Conservation (phyloP, 768 basidiomycete species). For the Amanita pallidorosea region DNA sequence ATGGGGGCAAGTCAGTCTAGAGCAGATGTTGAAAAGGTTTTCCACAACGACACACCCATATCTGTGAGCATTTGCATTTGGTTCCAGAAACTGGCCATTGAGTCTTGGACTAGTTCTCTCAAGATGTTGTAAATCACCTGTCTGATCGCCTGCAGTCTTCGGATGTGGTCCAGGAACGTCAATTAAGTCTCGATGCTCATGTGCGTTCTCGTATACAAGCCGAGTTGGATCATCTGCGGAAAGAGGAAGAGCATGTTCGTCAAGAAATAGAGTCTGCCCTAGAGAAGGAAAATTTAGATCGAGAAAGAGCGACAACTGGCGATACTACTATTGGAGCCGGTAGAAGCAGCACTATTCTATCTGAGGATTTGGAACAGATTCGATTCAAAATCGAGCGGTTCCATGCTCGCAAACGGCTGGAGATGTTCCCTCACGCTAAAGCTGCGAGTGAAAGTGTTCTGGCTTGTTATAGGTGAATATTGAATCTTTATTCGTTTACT, state of each 20-base stretch:
- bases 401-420: slow-evolving; percentile 42
- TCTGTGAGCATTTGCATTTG: slow-evolving; percentile 26
- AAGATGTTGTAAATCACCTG: slow-evolving; percentile 72
- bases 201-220: slow-evolving; percentile 62
- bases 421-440: slow-evolving; percentile 46
- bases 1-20: slow-evolving; percentile 73
- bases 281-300: slow-evolving; percentile 82
- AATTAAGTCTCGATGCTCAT: slow-evolving; percentile 62
- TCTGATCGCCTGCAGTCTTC: slow-evolving; percentile 51
- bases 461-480: slow-evolving; percentile 63
- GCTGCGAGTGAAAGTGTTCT: slow-evolving; percentile 48
- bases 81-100: neutral
- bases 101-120: slow-evolving; percentile 52
- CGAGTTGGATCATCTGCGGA: slow-evolving; percentile 54
- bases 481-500: neutral
- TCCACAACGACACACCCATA: slow-evolving; percentile 41
- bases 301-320: slow-evolving; percentile 48
- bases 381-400: slow-evolving; percentile 63
- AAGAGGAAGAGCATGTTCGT: slow-evolving; percentile 60
- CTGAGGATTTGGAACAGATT: slow-evolving; percentile 71
- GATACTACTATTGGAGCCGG: slow-evolving; percentile 28
- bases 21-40: slow-evolving; percentile 41
- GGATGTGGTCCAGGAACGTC: slow-evolving; percentile 54
- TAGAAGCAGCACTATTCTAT: slow-evolving; percentile 49
- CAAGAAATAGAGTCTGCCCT: slow-evolving; percentile 68